A percentile compares a stretch with the other conserved stretches of the same genome.
These are phyloP conservation scores for Ceratobasidium papillatum DNA, from an alignment of 1,284 basidiomycete genomes.

Conservation along the genomic window DNA sequence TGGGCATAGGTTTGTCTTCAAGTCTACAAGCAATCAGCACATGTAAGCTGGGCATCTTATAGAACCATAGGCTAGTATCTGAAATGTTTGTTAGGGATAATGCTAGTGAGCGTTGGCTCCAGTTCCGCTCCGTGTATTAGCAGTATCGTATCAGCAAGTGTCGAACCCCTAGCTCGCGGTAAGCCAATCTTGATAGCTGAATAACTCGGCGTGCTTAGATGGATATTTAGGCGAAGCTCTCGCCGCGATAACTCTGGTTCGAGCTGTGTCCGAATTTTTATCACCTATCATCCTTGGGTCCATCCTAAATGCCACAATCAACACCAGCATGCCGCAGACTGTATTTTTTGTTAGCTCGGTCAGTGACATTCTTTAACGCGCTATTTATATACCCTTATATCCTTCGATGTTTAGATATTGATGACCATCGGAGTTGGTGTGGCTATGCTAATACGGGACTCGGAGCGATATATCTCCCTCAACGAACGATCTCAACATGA, in stretches of 20 bases:
- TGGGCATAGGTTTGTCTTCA: slow-evolving; percentile 15
- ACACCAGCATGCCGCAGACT: slow-evolving; percentile 16
- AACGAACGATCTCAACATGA: not conserved
- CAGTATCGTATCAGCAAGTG: slow-evolving; percentile 29
- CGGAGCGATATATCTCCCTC: slow-evolving; percentile 19
- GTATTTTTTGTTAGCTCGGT: slow-evolving; percentile 22
- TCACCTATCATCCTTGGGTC: slow-evolving; percentile 26
- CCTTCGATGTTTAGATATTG: not conserved
- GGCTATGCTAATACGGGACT: slow-evolving; percentile 1
- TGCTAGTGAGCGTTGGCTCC: not conserved
- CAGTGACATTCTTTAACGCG: not conserved
- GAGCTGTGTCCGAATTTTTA: slow-evolving; percentile 25
- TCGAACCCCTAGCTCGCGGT: slow-evolving; percentile 29
- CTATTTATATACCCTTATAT: not conserved
- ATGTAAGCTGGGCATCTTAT: not conserved
- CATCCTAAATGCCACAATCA: slow-evolving; percentile 9
- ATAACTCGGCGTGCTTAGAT: not conserved
- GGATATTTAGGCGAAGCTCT: slow-evolving; percentile 14
- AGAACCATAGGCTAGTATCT: not conserved
- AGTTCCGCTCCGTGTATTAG: slow-evolving; percentile 24
- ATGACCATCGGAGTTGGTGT: slow-evolving; percentile 15
- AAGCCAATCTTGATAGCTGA: not conserved
- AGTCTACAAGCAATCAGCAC: not conserved
- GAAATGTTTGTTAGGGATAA: not conserved
- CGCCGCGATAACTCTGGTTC: slow-evolving; percentile 20